phyloP scores from a whole-genome alignment of 768 basidiomycete genomes.

The Lactarius evosmus region DNA sequence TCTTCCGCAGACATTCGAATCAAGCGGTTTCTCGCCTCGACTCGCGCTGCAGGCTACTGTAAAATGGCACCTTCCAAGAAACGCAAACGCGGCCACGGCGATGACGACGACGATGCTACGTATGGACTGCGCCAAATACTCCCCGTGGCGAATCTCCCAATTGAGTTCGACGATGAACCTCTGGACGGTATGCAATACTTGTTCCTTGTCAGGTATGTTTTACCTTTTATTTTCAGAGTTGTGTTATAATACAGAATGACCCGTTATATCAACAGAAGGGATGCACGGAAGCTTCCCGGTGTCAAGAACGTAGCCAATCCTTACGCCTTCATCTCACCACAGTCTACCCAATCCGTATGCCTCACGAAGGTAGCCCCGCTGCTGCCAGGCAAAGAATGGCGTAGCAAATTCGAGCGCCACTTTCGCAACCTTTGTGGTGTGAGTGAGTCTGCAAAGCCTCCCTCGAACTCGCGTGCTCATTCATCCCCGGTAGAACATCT shows the following conservation, averaged over 20 bases:
- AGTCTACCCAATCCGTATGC: slow-evolving; percentile 23
- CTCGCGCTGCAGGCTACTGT: not conserved
- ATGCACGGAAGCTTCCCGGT: slow-evolving; percentile 62
- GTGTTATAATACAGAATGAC: not conserved
- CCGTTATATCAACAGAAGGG: slow-evolving; percentile 48
- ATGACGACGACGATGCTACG: slow-evolving; percentile 59
- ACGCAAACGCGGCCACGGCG: slow-evolving; percentile 56
- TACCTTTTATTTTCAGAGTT: slow-evolving; percentile 9
- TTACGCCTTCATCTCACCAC: slow-evolving; percentile 44
- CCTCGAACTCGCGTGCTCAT: not conserved
- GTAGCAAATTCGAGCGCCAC: slow-evolving; percentile 49
- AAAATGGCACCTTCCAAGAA: slow-evolving; percentile 37
- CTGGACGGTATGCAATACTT: slow-evolving; percentile 76
- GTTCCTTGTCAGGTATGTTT: slow-evolving; percentile 69
- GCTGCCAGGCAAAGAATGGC: slow-evolving; percentile 70
- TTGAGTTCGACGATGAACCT: slow-evolving; percentile 61
- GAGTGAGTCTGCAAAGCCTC: slow-evolving; percentile 34
- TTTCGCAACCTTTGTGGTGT: slow-evolving; percentile 70
- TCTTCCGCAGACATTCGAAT: not conserved
- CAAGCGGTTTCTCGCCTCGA: not conserved
- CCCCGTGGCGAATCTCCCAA: slow-evolving; percentile 78
- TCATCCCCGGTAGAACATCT: slow-evolving; percentile 50
- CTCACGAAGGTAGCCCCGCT: slow-evolving; percentile 33
- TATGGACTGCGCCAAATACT: slow-evolving; percentile 66
- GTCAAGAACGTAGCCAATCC: slow-evolving; percentile 67